A percentile compares a stretch with the other conserved stretches of the same genome.
phyloP scores from a whole-genome alignment of 163 green algal genomes.

The Chlamydomonas reinhardtii region DNA sequence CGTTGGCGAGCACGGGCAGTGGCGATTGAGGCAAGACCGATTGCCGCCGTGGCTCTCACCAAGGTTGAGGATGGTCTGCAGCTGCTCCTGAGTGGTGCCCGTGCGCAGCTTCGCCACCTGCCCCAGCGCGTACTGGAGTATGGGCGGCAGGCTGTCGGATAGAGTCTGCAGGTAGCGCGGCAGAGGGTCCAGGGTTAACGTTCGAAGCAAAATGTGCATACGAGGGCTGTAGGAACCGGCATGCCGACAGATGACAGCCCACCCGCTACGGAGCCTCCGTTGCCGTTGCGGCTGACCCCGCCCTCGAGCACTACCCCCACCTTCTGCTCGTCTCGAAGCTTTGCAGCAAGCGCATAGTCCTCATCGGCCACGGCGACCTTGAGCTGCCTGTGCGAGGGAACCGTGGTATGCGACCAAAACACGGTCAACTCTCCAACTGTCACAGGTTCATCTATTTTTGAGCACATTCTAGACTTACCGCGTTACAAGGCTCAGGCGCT shows the following conservation, averaged over 20 bases:
- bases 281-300: too few relatives aligned
- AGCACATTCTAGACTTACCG: neutral
- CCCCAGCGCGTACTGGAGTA: constrained; percentile 65
- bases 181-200: too few relatives aligned
- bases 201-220: too few relatives aligned
- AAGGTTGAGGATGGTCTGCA: constrained; percentile 31
- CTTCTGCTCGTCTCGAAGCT: constrained; percentile 59
- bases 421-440: neutral
- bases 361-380: constrained; percentile 61
- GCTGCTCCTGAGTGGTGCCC: constrained; percentile 41
- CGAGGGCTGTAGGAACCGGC: too few relatives aligned
- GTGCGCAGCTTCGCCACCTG: constrained; percentile 59
- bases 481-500: constrained; percentile 19
- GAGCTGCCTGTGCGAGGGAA: constrained; percentile 55
- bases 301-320: neutral
- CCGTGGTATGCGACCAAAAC: too few relatives aligned
- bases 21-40: too few relatives aligned
- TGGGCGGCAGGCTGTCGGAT: constrained; percentile 53
- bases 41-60: too few relatives aligned
- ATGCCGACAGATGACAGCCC: too few relatives aligned
- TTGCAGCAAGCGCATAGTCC: constrained; percentile 60
- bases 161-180: constrained; percentile 17
- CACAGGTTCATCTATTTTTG: too few relatives aligned
- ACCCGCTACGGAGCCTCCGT: too few relatives aligned
- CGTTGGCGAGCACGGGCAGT: too few relatives aligned